A percentile compares a stretch with the other conserved stretches of the same genome.
Evolutionary conservation across 768 basidiomycete genomes (phyloP).

Genomic region (Phylloporus sp.): DNA sequence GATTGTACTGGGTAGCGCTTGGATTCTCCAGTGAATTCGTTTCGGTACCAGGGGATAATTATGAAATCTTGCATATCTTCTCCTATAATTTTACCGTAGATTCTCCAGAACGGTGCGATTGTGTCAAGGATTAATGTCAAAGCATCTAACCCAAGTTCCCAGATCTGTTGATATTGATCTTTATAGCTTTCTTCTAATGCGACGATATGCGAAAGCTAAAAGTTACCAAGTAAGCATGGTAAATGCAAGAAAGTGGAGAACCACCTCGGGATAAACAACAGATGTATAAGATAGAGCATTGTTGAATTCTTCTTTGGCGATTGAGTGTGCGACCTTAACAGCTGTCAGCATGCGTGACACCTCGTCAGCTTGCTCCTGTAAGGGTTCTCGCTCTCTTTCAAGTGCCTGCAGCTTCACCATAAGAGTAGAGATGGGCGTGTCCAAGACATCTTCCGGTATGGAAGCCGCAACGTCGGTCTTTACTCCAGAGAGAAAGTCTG

Average conservation of each 20-base stretch:
- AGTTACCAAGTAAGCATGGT: conserved; percentile 3
- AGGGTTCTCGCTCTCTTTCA: conserved; percentile 42
- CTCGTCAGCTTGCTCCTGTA: conserved; percentile 45
- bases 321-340: conserved; percentile 52
- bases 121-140: conserved; percentile 72
- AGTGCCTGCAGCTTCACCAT: conserved; percentile 47
- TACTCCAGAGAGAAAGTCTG: conserved; percentile 38
- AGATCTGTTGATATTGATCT: conserved; percentile 76
- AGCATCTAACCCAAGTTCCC: conserved; percentile 78
- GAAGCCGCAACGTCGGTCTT: conserved; percentile 1
- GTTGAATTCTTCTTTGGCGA: conserved; percentile 65
- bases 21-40: conserved; percentile 77
- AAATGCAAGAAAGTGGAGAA: conserved; percentile 8
- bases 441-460: conserved; percentile 42
- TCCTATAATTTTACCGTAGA: conserved; percentile 77
- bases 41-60: conserved; percentile 77
- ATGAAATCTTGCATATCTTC: conserved; percentile 78
- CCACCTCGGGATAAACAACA: conserved; percentile 75
- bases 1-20: conserved; percentile 58
- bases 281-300: conserved; percentile 62
- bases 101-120: conserved; percentile 78
- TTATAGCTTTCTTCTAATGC: conserved; percentile 75
- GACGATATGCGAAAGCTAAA: conserved; percentile 64
- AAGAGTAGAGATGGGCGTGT: conserved; percentile 51
- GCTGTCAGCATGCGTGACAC: conserved; percentile 46